These are phyloP conservation scores for Boletus reticuloceps DNA, from an alignment of 768 basidiomycete genomes.

Conservation along the genomic window DNA sequence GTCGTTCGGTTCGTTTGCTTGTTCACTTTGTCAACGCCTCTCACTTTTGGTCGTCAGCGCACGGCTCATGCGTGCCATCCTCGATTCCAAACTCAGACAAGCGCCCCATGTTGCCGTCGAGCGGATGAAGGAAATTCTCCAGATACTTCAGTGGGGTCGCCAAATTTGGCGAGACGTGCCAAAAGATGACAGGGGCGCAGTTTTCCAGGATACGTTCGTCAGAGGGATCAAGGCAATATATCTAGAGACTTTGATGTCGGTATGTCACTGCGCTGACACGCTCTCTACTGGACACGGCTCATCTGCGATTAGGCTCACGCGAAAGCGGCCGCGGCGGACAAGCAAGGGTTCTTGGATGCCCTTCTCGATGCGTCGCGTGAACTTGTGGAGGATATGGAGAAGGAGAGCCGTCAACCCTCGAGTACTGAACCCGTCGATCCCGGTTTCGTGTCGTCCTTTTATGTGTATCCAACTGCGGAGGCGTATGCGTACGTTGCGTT, in stretches of 20 bases:
- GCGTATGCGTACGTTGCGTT: background rate
- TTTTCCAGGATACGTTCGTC: constrained; percentile 1
- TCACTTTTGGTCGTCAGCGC: background rate
- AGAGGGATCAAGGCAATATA: background rate
- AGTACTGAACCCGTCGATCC: background rate
- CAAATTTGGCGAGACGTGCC: constrained; percentile 1
- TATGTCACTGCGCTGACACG: background rate
- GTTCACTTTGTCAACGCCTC: background rate
- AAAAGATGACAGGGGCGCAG: background rate
- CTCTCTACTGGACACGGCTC: background rate
- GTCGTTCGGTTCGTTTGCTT: background rate
- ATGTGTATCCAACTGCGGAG: background rate
- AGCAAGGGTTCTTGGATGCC: background rate
- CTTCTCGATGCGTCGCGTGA: background rate
- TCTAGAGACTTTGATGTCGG: background rate
- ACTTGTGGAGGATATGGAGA: background rate
- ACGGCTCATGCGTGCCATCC: background rate
- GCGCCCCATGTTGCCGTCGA: background rate
- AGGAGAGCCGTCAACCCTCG: background rate
- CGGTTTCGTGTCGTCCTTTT: background rate
- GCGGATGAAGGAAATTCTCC: background rate
- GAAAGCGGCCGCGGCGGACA: background rate
- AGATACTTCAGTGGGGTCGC: constrained; percentile 2
- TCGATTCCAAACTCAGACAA: background rate
- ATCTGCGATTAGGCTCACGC: background rate